Percentiles rank a stretch among this genome's conserved stretches.
These are phyloP conservation scores for Yamadazyma insecticola DNA, from an alignment of 805 yeast genomes.

Conservation along the genomic window DNA sequence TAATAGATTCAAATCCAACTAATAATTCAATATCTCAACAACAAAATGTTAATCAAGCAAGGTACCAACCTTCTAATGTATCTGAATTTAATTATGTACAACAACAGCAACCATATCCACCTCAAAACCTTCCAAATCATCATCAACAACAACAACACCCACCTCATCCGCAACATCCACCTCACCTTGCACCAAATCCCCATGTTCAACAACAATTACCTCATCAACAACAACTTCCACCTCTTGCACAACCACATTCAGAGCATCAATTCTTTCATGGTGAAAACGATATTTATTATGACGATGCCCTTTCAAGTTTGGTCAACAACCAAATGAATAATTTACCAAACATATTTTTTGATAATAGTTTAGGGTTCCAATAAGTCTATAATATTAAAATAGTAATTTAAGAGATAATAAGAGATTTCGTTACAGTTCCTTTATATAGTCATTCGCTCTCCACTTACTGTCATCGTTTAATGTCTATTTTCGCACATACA, in stretches of 20 bases:
- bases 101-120: too few relatives aligned
- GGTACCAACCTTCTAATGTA: too few relatives aligned
- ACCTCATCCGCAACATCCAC: background rate
- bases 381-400: too few relatives aligned
- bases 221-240: background rate
- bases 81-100: too few relatives aligned
- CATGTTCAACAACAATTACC: background rate
- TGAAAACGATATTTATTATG: conserved; percentile 14
- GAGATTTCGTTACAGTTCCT: too few relatives aligned
- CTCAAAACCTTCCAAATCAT: background rate
- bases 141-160: background rate
- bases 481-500: too few relatives aligned
- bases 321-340: conserved; percentile 21
- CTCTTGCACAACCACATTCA: background rate
- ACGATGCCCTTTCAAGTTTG: conserved; percentile 18
- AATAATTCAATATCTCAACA: background rate
- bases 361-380: conserved; percentile 25
- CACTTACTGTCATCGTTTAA: too few relatives aligned
- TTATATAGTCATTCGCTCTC: too few relatives aligned
- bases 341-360: conserved; percentile 37
- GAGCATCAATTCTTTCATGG: conserved; percentile 5
- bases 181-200: background rate
- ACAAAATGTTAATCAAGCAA: background rate
- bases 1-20: conserved; percentile 13
- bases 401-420: too few relatives aligned